These are phyloP conservation scores for Pythium coloratum DNA, from an alignment of 352 stramenopile species.

Conservation along the genomic window DNA sequence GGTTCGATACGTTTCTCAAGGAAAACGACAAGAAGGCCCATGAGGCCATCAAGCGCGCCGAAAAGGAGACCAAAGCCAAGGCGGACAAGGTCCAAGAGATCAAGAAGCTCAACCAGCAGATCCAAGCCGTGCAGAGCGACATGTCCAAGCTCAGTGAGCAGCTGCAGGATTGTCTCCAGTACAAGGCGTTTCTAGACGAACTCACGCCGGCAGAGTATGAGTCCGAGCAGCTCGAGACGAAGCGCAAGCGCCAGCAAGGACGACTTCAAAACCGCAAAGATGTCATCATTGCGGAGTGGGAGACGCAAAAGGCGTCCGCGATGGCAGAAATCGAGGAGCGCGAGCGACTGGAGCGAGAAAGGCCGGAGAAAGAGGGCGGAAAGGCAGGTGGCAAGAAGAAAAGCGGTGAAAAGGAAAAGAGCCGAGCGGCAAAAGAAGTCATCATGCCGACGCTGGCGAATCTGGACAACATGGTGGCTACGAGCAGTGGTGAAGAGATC, in stretches of 20 bases:
- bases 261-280: conserved; percentile 72
- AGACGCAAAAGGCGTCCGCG: conserved; percentile 48
- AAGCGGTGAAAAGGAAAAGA: conserved; percentile 43
- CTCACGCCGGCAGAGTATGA: conserved; percentile 89
- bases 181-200: conserved; percentile 92
- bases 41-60: conserved; percentile 93
- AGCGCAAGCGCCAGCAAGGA: conserved; percentile 59
- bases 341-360: conserved; percentile 55
- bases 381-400: conserved; percentile 45
- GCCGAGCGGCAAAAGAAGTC: conserved; percentile 40
- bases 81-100: conserved; percentile 94
- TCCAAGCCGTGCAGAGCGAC: conserved; percentile 92
- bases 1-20: conserved; percentile 97
- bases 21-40: conserved; percentile 98
- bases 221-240: conserved; percentile 75
- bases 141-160: conserved; percentile 95
- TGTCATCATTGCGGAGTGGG: conserved; percentile 69
- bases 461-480: conserved; percentile 57
- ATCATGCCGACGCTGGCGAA: conserved; percentile 65
- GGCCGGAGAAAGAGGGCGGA: conserved; percentile 61
- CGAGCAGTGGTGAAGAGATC: conserved; percentile 88
- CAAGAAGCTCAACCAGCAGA: conserved; percentile 95
- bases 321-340: conserved; percentile 73
- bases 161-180: conserved; percentile 93
- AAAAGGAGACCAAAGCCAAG: conserved; percentile 94